Conservation (phyloP, 2,329 filamentous ascomycete species). For the Cladobotryum mycophilum region DNA sequence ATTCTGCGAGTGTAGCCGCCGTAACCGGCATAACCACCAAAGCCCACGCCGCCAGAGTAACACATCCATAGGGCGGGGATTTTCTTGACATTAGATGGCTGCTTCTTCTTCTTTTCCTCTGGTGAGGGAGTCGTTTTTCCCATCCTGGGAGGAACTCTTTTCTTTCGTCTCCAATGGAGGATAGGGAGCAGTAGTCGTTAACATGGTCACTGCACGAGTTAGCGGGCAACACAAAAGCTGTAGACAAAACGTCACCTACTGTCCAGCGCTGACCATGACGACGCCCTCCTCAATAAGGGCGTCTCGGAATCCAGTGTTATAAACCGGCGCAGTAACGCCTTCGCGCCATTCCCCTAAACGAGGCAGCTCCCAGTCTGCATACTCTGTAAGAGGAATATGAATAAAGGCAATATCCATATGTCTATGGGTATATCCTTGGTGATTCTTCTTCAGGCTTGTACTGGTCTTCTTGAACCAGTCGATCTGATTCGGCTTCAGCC, state of each 20-base stretch:
- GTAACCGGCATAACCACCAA: slow-evolving; percentile 93
- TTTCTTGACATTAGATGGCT: background rate
- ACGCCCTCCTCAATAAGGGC: slow-evolving; percentile 81
- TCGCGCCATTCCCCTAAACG: slow-evolving; percentile 68
- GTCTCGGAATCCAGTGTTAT: slow-evolving; percentile 89
- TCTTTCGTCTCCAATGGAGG: slow-evolving; percentile 29
- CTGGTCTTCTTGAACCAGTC: slow-evolving; percentile 86
- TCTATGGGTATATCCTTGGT: slow-evolving; percentile 79
- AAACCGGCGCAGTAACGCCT: slow-evolving; percentile 76
- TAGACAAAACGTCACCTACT: slow-evolving; percentile 50
- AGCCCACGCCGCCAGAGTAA: slow-evolving; percentile 85
- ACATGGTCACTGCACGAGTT: slow-evolving; percentile 65
- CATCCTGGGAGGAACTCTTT: slow-evolving; percentile 11
- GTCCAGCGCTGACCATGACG: slow-evolving; percentile 82
- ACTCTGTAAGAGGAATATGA: slow-evolving; percentile 93
- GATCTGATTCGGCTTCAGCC: slow-evolving; percentile 91
- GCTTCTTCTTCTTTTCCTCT: slow-evolving; percentile 31
- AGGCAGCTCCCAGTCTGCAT: slow-evolving; percentile 57
- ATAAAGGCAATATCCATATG: slow-evolving; percentile 97
- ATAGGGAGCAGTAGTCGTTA: slow-evolving; percentile 90
- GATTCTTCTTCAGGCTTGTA: slow-evolving; percentile 64
- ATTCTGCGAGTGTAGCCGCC: slow-evolving; percentile 76
- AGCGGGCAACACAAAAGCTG: background rate
- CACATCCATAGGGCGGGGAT: slow-evolving; percentile 89
- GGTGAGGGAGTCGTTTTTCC: slow-evolving; percentile 11